A percentile compares a stretch with the other conserved stretches of the same genome.
Evolutionary conservation across 139 green algal genomes (phyloP).

Genomic region (Nannochloris sp.): DNA sequence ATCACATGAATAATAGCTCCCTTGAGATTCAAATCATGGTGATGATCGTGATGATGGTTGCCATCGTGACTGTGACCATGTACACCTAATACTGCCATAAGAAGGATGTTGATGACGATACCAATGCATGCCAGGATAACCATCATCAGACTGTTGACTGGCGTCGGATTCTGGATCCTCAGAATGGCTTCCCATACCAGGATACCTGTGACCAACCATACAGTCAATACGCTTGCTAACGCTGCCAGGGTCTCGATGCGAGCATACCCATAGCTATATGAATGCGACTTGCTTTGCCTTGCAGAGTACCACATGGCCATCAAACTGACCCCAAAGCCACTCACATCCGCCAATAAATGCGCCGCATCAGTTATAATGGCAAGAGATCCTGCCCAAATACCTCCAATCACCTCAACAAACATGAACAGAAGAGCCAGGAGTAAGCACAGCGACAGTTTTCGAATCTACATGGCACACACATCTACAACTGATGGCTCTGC

Average conservation of each 20-base stretch:
- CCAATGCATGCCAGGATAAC: slow-evolving; percentile 70
- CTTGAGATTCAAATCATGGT: slow-evolving; percentile 36
- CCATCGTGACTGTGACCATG: slow-evolving; percentile 14
- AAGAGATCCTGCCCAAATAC: slow-evolving; percentile 58
- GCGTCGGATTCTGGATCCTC: slow-evolving; percentile 46
- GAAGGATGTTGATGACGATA: slow-evolving; percentile 69
- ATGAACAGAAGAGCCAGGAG: slow-evolving; percentile 45
- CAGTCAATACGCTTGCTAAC: slow-evolving; percentile 70
- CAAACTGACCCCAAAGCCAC: slow-evolving; percentile 72
- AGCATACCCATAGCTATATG: slow-evolving; percentile 72
- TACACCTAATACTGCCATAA: slow-evolving; percentile 54
- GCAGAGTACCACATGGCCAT: slow-evolving; percentile 44
- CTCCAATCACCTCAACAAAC: slow-evolving; percentile 37
- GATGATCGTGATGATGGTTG: slow-evolving; percentile 17
- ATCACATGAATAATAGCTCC: slow-evolving; percentile 83
- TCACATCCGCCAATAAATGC: slow-evolving; percentile 88
- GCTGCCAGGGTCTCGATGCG: slow-evolving; percentile 85
- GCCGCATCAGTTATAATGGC: slow-evolving; percentile 92
- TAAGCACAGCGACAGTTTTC: slow-evolving; percentile 30
- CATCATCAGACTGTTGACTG: slow-evolving; percentile 80
- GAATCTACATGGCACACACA: not conserved
- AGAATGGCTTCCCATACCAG: slow-evolving; percentile 79
- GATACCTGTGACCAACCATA: slow-evolving; percentile 83
- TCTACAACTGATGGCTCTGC: not conserved
- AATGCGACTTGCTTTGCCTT: not conserved